A percentile compares a stretch with the other conserved stretches of the same genome.
Evolutionary conservation across 2,329 filamentous ascomycete species (phyloP).

Genomic region (Plectosphaerella sp.): DNA sequence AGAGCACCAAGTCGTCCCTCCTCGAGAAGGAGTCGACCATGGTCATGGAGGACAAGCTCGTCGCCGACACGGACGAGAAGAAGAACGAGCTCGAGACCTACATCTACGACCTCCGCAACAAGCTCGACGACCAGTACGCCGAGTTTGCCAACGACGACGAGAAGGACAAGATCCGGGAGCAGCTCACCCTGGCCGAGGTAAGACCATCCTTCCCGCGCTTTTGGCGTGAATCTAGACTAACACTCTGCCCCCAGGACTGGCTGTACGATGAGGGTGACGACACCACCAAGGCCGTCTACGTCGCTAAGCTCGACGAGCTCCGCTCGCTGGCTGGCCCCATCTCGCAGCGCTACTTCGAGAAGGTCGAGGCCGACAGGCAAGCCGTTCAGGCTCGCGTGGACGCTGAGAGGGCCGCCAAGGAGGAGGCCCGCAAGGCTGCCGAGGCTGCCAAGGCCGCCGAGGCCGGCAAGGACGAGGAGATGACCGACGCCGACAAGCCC

Average conservation of each 20-base stretch:
- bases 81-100: slow-evolving; percentile 99
- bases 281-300: slow-evolving; percentile 86
- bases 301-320: slow-evolving; percentile 95
- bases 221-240: slow-evolving; percentile 11
- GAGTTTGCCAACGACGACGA: slow-evolving; percentile 89
- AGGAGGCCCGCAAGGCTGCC: slow-evolving; percentile 50
- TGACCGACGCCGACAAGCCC: slow-evolving; percentile 58
- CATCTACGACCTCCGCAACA: slow-evolving; percentile 95
- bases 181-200: slow-evolving; percentile 84
- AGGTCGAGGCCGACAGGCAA: slow-evolving; percentile 81
- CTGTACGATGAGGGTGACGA: slow-evolving; percentile 97
- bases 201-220: slow-evolving; percentile 26
- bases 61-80: slow-evolving; percentile 97
- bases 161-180: slow-evolving; percentile 79
- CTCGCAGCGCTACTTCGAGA: slow-evolving; percentile 91
- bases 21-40: slow-evolving; percentile 83
- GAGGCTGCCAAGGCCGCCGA: slow-evolving; percentile 45
- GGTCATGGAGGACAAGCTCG: slow-evolving; percentile 98
- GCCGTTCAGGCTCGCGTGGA: slow-evolving; percentile 72
- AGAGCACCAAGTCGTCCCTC: slow-evolving; percentile 58
- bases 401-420: slow-evolving; percentile 62
- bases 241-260: slow-evolving; percentile 69
- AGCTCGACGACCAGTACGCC: slow-evolving; percentile 87
- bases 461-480: slow-evolving; percentile 53
- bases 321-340: slow-evolving; percentile 86